phyloP scores from a whole-genome alignment of 108 stramenopile genomes.

The Cyclotella atomus region DNA sequence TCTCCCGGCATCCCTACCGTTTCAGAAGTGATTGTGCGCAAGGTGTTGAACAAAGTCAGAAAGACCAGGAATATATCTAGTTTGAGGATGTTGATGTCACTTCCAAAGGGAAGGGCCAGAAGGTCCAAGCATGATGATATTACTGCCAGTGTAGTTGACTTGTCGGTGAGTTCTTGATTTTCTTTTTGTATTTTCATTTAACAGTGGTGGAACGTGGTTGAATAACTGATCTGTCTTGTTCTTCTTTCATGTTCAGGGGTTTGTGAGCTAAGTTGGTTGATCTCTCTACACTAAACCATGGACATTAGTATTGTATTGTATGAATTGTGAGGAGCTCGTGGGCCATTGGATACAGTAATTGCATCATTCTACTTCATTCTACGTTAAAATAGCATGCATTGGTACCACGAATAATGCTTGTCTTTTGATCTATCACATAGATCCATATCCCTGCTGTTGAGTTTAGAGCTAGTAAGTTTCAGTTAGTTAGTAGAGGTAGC shows the following conservation, averaged over 20 bases:
- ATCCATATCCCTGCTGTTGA: too few species aligned
- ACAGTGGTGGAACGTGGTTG: background rate
- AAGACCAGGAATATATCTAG: conserved; percentile 79
- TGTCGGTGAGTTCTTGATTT: conserved; percentile 49
- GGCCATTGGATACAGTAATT: too few species aligned
- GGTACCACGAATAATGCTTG: too few species aligned
- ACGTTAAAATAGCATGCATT: too few species aligned
- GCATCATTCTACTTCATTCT: too few species aligned
- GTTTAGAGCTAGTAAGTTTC: too few species aligned
- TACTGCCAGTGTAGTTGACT: conserved; percentile 81
- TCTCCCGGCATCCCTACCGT: conserved; percentile 58
- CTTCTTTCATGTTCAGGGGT: background rate
- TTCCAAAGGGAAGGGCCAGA: conserved; percentile 80
- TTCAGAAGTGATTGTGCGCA: conserved; percentile 83
- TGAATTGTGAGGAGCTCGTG: too few species aligned
- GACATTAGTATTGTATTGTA: too few species aligned
- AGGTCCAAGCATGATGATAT: conserved; percentile 92
- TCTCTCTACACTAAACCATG: too few species aligned
- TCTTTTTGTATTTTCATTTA: background rate
- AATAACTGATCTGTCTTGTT: background rate
- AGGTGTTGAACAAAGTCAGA: conserved; percentile 87
- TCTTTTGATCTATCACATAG: too few species aligned
- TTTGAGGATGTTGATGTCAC: conserved; percentile 74
- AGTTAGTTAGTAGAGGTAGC: too few species aligned
- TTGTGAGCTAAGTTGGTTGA: conserved; percentile 11